Base-by-base conservation (phyloP, 805 yeast species). In the Schizosaccharomyces japonicus region DNA sequence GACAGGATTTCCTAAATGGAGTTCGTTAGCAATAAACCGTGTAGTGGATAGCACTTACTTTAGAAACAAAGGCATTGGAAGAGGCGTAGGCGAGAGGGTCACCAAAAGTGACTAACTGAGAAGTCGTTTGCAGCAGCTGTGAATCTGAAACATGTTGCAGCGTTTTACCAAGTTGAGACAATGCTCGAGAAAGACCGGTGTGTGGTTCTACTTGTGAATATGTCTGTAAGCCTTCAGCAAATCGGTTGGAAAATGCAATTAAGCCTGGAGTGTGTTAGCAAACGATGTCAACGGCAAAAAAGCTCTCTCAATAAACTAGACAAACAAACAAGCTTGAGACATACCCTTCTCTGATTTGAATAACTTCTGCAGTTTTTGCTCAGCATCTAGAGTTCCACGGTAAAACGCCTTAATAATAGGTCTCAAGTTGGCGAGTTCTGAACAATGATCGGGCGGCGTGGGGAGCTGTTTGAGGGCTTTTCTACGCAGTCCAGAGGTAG, bases 391-490 rank as follows among this genome's bases (percentile, higher is more conserved):
- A 1, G 78, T 63, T 23, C 62, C 62, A 47, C 75, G 66, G 59
- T 82, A 81, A 11, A 81, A 67, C 7, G 77, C 69, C 62, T 90
- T 90, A 33, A 85, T 78, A 59, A 78, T 58, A 1, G 98, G 98
- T 52, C 98, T 66, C 60, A 85, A 83, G 47, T 73, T 79, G 0
- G 90, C 84, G 51, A 90, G 68, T 51, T 78, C 90, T 25, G 71
- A 69, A 44, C 75, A 77, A 36, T 82, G 87, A 61, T 87, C 98
- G 56, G 78, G 82, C 0, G 98, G 98, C 1, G 93, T 81, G 39
- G 80, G 78, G 42, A 85, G 69, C 59, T 90, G 98, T 60, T 90
- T 90, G 56, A 90, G 68, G 1, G 96, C 84, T 60, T 80, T 81
- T 47, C 98, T 72, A 52, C 77, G 75, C 25, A 90, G 60, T 0